Percentiles rank a stretch among this genome's conserved stretches.
phyloP scores from a whole-genome alignment of 768 basidiomycete species.

The Psilocybe subaeruginosa region DNA sequence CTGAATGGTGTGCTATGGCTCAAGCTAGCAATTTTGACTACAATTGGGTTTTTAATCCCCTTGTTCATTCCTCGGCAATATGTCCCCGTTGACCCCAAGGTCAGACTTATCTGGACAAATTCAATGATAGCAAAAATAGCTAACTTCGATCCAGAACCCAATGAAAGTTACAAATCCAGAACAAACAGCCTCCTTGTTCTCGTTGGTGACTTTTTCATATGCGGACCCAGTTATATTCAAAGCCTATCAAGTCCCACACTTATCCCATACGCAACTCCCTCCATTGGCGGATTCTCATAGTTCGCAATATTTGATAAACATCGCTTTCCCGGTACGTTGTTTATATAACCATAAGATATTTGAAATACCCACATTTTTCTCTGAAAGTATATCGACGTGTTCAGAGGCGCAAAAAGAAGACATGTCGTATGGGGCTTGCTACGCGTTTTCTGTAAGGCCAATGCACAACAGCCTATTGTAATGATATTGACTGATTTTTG shows the following conservation, averaged over 20 bases:
- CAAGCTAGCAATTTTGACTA: slow-evolving; percentile 44
- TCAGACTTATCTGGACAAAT: slow-evolving; percentile 10
- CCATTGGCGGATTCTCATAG: slow-evolving; percentile 65
- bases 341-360: slow-evolving; percentile 7
- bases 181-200: slow-evolving; percentile 54
- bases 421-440: slow-evolving; percentile 53
- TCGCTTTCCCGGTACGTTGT: slow-evolving; percentile 24
- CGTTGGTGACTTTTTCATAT: slow-evolving; percentile 51
- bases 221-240: slow-evolving; percentile 53
- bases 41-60: slow-evolving; percentile 52
- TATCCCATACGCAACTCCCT: slow-evolving; percentile 56
- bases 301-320: slow-evolving; percentile 24
- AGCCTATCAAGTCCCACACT: slow-evolving; percentile 45
- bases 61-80: slow-evolving; percentile 55
- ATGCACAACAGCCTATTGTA: not conserved
- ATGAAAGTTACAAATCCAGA: slow-evolving; percentile 42
- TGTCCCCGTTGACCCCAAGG: slow-evolving; percentile 54
- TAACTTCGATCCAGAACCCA: slow-evolving; percentile 29
- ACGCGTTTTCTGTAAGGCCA: slow-evolving; percentile 33
- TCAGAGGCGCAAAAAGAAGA: slow-evolving; percentile 38
- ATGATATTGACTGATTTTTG: not conserved
- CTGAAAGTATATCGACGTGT: slow-evolving; percentile 40
- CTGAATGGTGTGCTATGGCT: slow-evolving; percentile 51
- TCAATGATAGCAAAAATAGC: not conserved
- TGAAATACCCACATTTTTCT: not conserved